Evolutionary conservation across 2,329 filamentous ascomycete species (phyloP).

Genomic region (Monosporascus sp.): DNA sequence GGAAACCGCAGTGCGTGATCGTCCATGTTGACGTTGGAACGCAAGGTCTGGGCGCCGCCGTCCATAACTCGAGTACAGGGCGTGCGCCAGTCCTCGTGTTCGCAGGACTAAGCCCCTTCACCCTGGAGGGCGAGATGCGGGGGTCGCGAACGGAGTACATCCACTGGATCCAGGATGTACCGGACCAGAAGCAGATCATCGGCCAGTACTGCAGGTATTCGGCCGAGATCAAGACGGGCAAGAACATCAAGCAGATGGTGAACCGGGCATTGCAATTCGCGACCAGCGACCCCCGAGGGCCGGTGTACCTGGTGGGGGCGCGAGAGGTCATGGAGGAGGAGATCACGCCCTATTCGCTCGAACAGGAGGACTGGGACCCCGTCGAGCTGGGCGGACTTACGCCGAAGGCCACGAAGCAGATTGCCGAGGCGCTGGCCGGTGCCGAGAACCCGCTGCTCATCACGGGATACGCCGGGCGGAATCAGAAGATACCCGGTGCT

Average conservation of each 20-base stretch:
- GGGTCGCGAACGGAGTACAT: conserved; percentile 80
- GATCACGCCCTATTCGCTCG: conserved; percentile 64
- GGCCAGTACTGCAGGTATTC: conserved; percentile 81
- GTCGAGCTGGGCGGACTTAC: conserved; percentile 61
- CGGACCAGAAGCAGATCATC: conserved; percentile 75
- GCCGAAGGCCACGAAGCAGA: conserved; percentile 46
- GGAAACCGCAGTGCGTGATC: conserved; percentile 71
- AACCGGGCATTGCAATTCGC: conserved; percentile 81
- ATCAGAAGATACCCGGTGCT: conserved; percentile 56
- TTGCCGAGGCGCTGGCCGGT: conserved; percentile 57
- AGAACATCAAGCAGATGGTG: conserved; percentile 86
- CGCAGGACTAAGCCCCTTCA: conserved; percentile 72
- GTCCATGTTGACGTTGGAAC: conserved; percentile 81
- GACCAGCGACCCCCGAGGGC: conserved; percentile 69
- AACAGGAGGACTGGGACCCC: conserved; percentile 66
- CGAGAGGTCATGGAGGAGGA: conserved; percentile 85
- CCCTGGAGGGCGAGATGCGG: conserved; percentile 70
- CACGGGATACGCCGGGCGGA: conserved; percentile 67
- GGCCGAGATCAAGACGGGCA: conserved; percentile 76
- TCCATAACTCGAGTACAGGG: conserved; percentile 74
- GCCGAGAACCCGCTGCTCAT: conserved; percentile 66
- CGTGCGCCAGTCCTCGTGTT: conserved; percentile 73
- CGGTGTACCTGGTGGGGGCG: conserved; percentile 73
- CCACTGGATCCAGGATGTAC: conserved; percentile 82
- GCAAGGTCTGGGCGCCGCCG: conserved; percentile 69